A percentile compares a stretch with the other conserved stretches of the same genome.
Conservation (phyloP, 495 filamentous ascomycete species). For the Lasiosphaeris hirsuta region DNA sequence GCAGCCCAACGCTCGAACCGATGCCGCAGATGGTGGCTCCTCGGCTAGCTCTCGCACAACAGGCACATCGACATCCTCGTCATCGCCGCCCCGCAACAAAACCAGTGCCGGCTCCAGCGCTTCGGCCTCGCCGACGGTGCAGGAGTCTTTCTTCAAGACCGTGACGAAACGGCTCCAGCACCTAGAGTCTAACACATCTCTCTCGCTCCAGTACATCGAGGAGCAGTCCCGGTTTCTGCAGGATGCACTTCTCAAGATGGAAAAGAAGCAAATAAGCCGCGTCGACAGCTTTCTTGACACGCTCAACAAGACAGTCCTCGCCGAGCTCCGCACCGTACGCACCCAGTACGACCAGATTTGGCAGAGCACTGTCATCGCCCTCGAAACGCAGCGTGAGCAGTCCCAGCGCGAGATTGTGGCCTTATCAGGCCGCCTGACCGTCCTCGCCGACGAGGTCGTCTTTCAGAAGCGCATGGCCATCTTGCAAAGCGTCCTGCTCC, state of each 20-base stretch:
- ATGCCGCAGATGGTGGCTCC: conserved; percentile 4
- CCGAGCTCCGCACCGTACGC: conserved; percentile 74
- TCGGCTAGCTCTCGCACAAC: conserved; percentile 5
- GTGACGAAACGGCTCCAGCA: conserved; percentile 87
- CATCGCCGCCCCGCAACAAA: conserved; percentile 34
- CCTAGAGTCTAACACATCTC: conserved; percentile 86
- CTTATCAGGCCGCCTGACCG: conserved; percentile 72
- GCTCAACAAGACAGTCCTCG: conserved; percentile 82
- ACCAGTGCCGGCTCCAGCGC: conserved; percentile 48
- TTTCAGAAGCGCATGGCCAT: conserved; percentile 95
- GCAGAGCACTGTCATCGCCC: conserved; percentile 89
- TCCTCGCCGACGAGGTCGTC: conserved; percentile 90
- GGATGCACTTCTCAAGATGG: conserved; percentile 86
- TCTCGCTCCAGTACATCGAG: conserved; percentile 95
- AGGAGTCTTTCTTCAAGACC: conserved; percentile 97
- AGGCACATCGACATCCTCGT: conserved; percentile 15
- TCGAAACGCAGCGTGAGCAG: conserved; percentile 80
- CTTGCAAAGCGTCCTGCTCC: conserved; percentile 78
- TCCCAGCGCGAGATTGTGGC: conserved; percentile 76
- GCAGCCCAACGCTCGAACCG: conserved; percentile 3
- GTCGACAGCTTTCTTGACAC: conserved; percentile 76
- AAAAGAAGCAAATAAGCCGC: conserved; percentile 81
- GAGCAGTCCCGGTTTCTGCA: conserved; percentile 89
- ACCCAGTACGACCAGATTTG: conserved; percentile 93
- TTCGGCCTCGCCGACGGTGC: conserved; percentile 72